Evolutionary conservation across 1,139 yeast genomes (phyloP), one percentile per base, ranked within the genome.

Genomic region (Diutina pseudorugosa): DNA sequence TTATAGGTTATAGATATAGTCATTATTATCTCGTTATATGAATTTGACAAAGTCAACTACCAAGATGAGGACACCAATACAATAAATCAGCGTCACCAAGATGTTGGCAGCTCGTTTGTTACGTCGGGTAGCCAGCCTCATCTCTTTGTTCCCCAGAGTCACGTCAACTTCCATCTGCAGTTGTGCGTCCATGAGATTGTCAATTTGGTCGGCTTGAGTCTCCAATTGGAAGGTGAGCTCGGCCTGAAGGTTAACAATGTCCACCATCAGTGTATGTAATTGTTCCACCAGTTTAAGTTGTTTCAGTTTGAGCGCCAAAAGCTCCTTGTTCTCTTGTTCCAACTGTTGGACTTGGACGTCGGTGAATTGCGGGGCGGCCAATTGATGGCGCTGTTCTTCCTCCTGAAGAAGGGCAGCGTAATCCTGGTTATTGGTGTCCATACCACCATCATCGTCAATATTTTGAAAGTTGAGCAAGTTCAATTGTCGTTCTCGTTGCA

Each of bases 251-350:
- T 83, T 80, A 1, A 93, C 79, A 51, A 93, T 85, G 62, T 90
- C 97, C 52, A 83, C 68, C 70, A 91, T 82, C 2, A 95, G 81
- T 55, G 75, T 76, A 62, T 90, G 94, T n/a, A 93, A 79, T 56
- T 76, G 72, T 57, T 80, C 82, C 11, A 82, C 86, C 57, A 82
- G 80, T 53, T 80, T 78, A 48, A 91, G 68, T 58, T 90, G 95
- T 51, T 81, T 81, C 18, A 78, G 69, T 59, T 85, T 85, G 53
- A 78, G 64, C 52, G 75, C 70, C 18, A 90, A 65, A 41, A 91
- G 71, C 53, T 81, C 83, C 55, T 79, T 76, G 64, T 88, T 93
- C 63, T 93, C 98, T 14, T 71, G 67, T 58, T 85, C 83, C 27
- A 90, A 71, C 55, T 82, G 76, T 61, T 83, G 87, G 40, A 86